A percentile compares a stretch with the other conserved stretches of the same genome.
These are phyloP conservation scores for Saturnispora diversa DNA, from an alignment of 805 yeast species.

Conservation along the genomic window DNA sequence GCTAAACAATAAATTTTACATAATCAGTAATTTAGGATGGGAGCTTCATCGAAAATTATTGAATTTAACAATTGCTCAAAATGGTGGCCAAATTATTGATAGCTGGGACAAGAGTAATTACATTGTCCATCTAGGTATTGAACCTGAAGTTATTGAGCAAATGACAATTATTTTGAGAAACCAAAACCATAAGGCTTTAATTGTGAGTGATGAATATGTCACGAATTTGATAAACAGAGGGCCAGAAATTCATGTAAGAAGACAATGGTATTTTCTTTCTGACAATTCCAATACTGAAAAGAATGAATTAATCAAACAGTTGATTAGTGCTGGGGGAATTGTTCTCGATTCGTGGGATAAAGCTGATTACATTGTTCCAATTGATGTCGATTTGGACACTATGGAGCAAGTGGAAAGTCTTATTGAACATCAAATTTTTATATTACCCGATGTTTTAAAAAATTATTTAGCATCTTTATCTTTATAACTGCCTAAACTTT, in stretches of 20 bases:
- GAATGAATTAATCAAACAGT: background rate
- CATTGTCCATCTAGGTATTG: constrained; percentile 1
- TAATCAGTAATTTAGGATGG: background rate
- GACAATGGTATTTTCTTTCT: constrained; percentile 1
- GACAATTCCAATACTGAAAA: background rate
- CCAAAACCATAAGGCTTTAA: background rate
- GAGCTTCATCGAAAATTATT: constrained; percentile 3
- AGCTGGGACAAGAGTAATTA: constrained; percentile 4
- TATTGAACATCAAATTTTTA: background rate
- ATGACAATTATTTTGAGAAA: background rate
- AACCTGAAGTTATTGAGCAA: background rate
- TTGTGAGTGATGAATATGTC: background rate
- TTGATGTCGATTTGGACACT: background rate
- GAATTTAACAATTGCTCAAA: constrained; percentile 2
- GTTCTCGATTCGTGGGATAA: background rate
- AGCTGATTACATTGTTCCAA: constrained; percentile 4
- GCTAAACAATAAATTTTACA: constrained; percentile 1
- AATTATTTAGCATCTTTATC: too few relatives aligned
- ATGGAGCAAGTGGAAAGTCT: background rate
- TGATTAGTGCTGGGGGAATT: background rate
- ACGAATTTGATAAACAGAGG: background rate
- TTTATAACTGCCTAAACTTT: too few relatives aligned
- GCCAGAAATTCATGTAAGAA: background rate
- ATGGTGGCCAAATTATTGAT: constrained; percentile 10
- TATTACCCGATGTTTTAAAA: background rate